Conservation (phyloP, 768 basidiomycete species). For the Scleroderma citrinum region DNA sequence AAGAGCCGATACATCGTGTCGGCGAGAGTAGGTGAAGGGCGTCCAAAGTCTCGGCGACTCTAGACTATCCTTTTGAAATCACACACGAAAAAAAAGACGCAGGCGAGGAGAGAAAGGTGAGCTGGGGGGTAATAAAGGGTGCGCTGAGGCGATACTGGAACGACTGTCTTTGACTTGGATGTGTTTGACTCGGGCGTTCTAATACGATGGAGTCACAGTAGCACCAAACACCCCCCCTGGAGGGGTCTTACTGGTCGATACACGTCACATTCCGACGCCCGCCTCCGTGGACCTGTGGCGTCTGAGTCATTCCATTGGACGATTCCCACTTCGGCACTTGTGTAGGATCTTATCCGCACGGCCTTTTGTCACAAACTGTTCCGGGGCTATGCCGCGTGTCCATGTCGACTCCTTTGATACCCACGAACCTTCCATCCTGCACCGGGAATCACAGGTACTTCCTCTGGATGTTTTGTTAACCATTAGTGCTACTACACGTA, state of each 20-base stretch:
- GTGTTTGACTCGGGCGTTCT: constrained; percentile 22
- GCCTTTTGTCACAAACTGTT: no score
- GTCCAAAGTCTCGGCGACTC: constrained; percentile 35
- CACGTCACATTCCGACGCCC: background rate
- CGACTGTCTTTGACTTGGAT: constrained; percentile 11
- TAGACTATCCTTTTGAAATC: constrained; percentile 34
- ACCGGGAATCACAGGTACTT: no score
- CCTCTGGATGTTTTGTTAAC: background rate
- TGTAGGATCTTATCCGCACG: background rate
- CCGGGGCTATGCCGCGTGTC: no score
- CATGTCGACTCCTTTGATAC: no score
- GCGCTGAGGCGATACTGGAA: constrained; percentile 16
- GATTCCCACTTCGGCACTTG: background rate
- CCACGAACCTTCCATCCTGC: no score
- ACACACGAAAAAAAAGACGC: background rate
- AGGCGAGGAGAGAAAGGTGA: background rate
- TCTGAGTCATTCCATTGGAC: background rate
- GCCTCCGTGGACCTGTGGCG: no score
- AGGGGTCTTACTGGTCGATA: constrained; percentile 24
- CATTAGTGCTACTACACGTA: background rate
- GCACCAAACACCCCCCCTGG: constrained; percentile 11
- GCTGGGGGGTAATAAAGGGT: constrained; percentile 5
- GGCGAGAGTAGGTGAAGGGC: constrained; percentile 19
- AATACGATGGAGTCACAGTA: constrained; percentile 31
- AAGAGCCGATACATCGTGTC: constrained; percentile 36